Percentiles rank a stretch among this genome's conserved stretches.
Conservation (phyloP, 1,284 basidiomycete species). For the Moesziomyces sp. region DNA sequence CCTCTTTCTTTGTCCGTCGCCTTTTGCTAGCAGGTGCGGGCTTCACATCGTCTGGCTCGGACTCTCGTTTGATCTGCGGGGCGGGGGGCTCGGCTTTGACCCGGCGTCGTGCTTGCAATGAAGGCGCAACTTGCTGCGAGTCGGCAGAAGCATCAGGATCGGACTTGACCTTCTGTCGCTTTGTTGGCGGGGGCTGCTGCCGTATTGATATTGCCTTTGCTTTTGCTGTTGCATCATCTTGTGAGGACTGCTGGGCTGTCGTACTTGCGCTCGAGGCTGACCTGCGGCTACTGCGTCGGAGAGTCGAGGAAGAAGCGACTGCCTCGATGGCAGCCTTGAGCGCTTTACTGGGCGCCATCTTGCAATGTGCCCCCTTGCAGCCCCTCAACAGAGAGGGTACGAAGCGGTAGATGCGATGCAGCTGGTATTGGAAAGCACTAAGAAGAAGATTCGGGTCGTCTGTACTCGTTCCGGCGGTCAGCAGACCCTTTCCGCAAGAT, state of each 20-base stretch:
- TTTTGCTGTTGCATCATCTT: not conserved
- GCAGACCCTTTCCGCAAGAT: too few relatives aligned
- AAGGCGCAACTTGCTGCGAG: too few relatives aligned
- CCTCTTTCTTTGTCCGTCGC: constrained; percentile 24
- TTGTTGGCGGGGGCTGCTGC: not conserved
- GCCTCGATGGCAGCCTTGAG: not conserved
- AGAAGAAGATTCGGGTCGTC: too few relatives aligned
- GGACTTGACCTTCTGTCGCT: constrained; percentile 1
- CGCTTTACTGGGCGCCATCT: not conserved
- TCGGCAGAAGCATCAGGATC: not conserved
- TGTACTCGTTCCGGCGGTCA: too few relatives aligned
- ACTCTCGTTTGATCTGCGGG: constrained; percentile 6
- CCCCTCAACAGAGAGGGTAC: too few relatives aligned
- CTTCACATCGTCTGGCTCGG: not conserved
- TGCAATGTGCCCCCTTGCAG: too few relatives aligned
- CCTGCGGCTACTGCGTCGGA: not conserved
- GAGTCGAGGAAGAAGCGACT: not conserved
- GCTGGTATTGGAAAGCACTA: too few relatives aligned
- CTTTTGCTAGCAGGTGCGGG: constrained; percentile 3
- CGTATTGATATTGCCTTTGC: not conserved
- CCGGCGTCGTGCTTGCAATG: not conserved
- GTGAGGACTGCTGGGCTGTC: not conserved
- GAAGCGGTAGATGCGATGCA: too few relatives aligned
- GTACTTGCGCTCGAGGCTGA: not conserved
- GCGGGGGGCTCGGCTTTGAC: not conserved